Evolutionary conservation across 371 early-diverging fungal genomes (phyloP).

Genomic region (Saksenaea vasiformis): DNA sequence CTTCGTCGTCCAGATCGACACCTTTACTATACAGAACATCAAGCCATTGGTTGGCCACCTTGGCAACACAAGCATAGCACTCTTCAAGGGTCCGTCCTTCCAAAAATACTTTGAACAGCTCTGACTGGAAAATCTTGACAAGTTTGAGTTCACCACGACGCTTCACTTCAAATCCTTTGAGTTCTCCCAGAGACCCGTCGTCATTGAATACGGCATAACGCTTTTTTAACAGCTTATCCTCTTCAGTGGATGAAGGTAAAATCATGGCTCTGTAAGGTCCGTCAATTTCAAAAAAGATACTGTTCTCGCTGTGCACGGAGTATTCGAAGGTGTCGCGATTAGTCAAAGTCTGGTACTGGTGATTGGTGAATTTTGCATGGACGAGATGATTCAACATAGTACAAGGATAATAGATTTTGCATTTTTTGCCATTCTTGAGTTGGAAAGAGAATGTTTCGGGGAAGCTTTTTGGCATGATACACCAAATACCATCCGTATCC

Average conservation of each 20-base stretch:
- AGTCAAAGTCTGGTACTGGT: constrained; percentile 91
- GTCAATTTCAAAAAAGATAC: constrained; percentile 99
- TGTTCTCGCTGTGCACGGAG: constrained; percentile 84
- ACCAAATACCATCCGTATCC: constrained; percentile 99
- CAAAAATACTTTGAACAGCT: constrained; percentile 92
- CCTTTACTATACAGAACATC: constrained; percentile 94
- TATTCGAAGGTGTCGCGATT: constrained; percentile 70
- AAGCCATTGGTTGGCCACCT: constrained; percentile 95
- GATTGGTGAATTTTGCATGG: constrained; percentile 96
- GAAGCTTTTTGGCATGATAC: constrained; percentile 93
- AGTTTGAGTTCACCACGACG: constrained; percentile 99
- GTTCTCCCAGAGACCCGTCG: constrained; percentile 95
- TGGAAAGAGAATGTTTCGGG: constrained; percentile 92
- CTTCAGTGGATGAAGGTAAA: constrained; percentile 96
- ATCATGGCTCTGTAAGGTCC: constrained; percentile 99
- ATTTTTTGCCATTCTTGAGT: constrained; percentile 74
- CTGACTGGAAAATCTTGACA: constrained; percentile 98
- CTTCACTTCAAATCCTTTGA: constrained; percentile 99
- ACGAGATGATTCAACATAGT: constrained; percentile 98
- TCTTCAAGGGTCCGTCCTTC: constrained; percentile 86
- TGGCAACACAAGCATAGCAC: constrained; percentile 93
- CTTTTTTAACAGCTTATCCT: constrained; percentile 97
- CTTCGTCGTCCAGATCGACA: constrained; percentile 81
- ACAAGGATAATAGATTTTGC: constrained; percentile 93
- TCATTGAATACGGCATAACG: constrained; percentile 98